Conservation (phyloP, 2,329 filamentous ascomycete genomes). For the Pseudopyrenochaeta lycopersici region DNA sequence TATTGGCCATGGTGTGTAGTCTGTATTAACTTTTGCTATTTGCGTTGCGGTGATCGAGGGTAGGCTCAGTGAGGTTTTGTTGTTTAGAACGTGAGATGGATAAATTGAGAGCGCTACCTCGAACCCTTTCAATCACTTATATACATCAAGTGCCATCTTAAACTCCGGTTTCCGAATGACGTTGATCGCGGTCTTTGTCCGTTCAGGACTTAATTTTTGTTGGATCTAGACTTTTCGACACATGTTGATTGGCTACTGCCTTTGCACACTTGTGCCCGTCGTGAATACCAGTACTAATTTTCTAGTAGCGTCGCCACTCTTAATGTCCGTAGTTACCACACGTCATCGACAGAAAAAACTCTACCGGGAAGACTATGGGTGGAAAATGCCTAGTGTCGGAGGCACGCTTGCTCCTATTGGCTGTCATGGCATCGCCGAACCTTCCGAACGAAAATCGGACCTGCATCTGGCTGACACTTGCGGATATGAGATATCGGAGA, state of each 20-base stretch:
- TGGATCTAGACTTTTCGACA: background rate
- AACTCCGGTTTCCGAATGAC: slow-evolving; percentile 13
- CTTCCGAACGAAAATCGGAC: slow-evolving; percentile 5
- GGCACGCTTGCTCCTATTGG: slow-evolving; percentile 10
- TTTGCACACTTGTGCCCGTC: background rate
- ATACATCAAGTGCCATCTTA: slow-evolving; percentile 3
- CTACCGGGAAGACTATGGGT: background rate
- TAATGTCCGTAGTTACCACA: background rate
- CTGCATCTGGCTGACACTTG: background rate
- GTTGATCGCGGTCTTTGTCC: slow-evolving; percentile 3
- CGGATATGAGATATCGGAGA: slow-evolving; percentile 1
- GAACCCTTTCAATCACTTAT: background rate
- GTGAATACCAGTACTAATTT: background rate
- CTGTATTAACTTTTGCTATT: background rate
- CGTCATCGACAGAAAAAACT: slow-evolving; percentile 11
- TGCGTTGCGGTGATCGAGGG: background rate
- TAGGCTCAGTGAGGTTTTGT: background rate
- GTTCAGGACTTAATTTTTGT: slow-evolving; percentile 1
- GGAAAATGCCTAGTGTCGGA: slow-evolving; percentile 3
- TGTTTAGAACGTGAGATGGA: background rate
- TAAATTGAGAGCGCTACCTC: background rate
- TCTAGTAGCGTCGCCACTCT: background rate
- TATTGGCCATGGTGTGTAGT: slow-evolving; percentile 25
- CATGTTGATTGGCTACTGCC: slow-evolving; percentile 1
- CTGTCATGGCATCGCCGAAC: slow-evolving; percentile 4